Conservation (phyloP, 768 basidiomycete genomes). For the Leccinum barrowsii region DNA sequence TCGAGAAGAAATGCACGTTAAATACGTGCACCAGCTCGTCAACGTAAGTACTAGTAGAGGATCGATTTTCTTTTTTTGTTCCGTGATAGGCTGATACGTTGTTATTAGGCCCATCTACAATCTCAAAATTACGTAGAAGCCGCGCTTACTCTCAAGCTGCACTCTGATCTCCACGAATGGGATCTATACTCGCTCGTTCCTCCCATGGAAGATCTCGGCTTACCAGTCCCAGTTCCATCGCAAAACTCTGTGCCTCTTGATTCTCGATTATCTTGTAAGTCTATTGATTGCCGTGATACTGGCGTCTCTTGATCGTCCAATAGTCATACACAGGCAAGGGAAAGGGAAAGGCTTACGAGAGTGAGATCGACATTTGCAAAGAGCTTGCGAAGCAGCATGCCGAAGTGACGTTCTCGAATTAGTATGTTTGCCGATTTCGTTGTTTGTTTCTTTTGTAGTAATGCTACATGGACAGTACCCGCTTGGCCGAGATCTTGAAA, state of each 20-base stretch:
- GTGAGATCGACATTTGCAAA: constrained; percentile 88
- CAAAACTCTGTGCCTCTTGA: constrained; percentile 85
- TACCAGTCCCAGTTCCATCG: constrained; percentile 94
- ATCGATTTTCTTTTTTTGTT: neutral
- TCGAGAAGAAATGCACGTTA: constrained; percentile 90
- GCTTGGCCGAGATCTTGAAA: constrained; percentile 79
- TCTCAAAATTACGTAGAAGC: constrained; percentile 92
- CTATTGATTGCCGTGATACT: neutral
- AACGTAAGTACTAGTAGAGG: constrained; percentile 50
- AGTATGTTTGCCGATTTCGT: constrained; percentile 46
- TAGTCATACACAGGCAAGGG: constrained; percentile 40
- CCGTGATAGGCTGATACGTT: constrained; percentile 11
- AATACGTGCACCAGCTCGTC: constrained; percentile 93
- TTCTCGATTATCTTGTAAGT: constrained; percentile 86
- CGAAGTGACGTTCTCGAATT: constrained; percentile 79
- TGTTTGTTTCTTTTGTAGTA: neutral
- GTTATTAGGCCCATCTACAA: constrained; percentile 78
- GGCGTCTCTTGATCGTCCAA: constrained; percentile 4
- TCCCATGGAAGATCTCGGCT: constrained; percentile 84
- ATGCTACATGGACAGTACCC: constrained; percentile 45
- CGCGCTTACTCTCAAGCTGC: constrained; percentile 87
- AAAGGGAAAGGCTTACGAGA: constrained; percentile 97
- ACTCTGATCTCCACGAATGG: constrained; percentile 93
- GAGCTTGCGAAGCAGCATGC: constrained; percentile 88
- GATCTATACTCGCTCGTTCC: constrained; percentile 75